Base-by-base conservation (phyloP, 177 flowering plant genomes). In the Tripterygium wilfordii region DNA sequence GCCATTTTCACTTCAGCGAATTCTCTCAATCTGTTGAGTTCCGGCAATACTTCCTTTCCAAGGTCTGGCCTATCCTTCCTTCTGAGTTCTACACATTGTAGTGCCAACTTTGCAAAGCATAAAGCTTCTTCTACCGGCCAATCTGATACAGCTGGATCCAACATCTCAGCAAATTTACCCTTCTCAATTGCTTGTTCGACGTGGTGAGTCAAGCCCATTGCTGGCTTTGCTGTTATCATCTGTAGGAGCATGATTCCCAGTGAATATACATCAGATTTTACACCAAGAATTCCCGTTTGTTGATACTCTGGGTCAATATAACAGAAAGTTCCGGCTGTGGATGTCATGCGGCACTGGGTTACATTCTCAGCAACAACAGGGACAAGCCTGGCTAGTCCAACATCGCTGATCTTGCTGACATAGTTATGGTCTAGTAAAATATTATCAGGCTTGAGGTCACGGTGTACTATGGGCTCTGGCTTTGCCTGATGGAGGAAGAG, bases 261-360 rank as follows among this genome's bases (percentile, higher is more conserved):
- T 2, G 79, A 67, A 47, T 74, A 74, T 1, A 74, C 45, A 26
- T 74, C 79, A 22, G 79, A 74, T 40, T 70, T 67, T 6, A 64
- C 62, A 6, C 75, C 72, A 1, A 74, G 68, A 75, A 74, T 63
- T 31, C 79, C 79, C 0, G 75, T 74, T 44, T 68, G 66, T 36
- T 72, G 77, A 21, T 72, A 72, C 56, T 72, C 77, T 2, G 77
- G 78, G 16, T 74, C 79, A 9, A 74, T 74, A 30, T 74, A 74
- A 23, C 79, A 74, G 48, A 74, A 74, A 0, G 79, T 74, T 22
- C 79, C 79, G 1, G 79, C 79, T 12, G 76, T 27, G 10, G 76
- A 53, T 10, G 75, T 74, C 59, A 70, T 44, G 14, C 32, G 57
- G 45, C 31, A 69, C 44, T 67, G 75, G 3, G 69, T 70, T 7